Base-by-base conservation (phyloP, 352 stramenopile species). In the Phytophthora nicotianae region DNA sequence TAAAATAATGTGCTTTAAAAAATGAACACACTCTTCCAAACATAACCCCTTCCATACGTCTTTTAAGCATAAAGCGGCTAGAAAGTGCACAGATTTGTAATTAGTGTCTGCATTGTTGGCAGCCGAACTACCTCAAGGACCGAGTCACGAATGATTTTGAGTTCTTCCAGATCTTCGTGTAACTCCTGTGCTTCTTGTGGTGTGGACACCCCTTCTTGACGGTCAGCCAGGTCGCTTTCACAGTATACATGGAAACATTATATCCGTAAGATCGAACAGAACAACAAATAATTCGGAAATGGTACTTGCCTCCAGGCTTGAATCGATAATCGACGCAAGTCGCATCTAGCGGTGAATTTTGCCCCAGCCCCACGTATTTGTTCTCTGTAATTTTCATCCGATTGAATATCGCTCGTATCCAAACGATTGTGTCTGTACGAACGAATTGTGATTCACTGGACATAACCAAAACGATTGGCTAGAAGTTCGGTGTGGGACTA, bases 81-180 rank as follows among this genome's bases (percentile, higher is more conserved):
- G 53, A 2, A 77, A 42, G 16, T 68, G 51, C 16, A 77, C 57
- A 4, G 63, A 75, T 1, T 50, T 80, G 48, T 80, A 80, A 56
- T 63, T 77, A 45, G 75, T 77, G 37, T 77, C 72, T 1, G 51
- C 54, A 33, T 74, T 75, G 19, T 77, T 41, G 8, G 9, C 3
- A 76, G 45, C 0, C 72, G 56, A 2, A 62, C 59, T 0, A 80
- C 58, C 29, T 80, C 63, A 5, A 74, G 27, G 9, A 74, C 29
- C 13, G 9, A 9, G 4, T 9, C 29, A 35, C 29, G 29, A 9
- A 35, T 9, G 13, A 35, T 9, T 9, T 9, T 13, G 9, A 35
- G 29, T 3, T 3, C 29, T 14, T 8, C 9, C 13, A 35, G 9
- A 9, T 35, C 29, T 2, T 27, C 33, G 1, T 43, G 33, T 0